Evolutionary conservation across 140 eudicot species (phyloP).

Genomic region (Ambrosia hybrid): DNA sequence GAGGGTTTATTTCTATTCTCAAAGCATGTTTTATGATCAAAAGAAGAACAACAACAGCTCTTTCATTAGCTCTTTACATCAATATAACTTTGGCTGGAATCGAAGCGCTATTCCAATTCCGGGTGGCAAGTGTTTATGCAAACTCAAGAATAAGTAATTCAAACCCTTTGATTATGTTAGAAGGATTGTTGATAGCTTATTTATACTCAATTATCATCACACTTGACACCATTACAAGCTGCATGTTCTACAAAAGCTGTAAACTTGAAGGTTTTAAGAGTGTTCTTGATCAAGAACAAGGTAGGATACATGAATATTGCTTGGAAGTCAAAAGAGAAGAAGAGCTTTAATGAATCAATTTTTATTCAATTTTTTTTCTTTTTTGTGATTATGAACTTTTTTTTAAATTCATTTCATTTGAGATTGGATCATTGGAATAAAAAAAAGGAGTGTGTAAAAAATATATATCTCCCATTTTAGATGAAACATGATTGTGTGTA

Average conservation of each 20-base stretch:
- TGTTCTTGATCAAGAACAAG: slow-evolving; percentile 34
- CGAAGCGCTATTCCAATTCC: slow-evolving; percentile 74
- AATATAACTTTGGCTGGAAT: slow-evolving; percentile 58
- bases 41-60: slow-evolving; percentile 54
- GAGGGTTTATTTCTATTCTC: slow-evolving; percentile 52
- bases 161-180: slow-evolving; percentile 36
- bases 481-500: slow-evolving; percentile 31
- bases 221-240: slow-evolving; percentile 56
- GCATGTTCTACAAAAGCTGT: slow-evolving; percentile 60
- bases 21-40: slow-evolving; percentile 55
- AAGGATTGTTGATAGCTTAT: slow-evolving; percentile 67
- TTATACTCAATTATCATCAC: slow-evolving; percentile 60
- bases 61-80: slow-evolving; percentile 55
- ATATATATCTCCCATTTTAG: slow-evolving; percentile 16
- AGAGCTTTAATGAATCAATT: slow-evolving; percentile 22
- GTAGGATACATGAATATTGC: slow-evolving; percentile 29
- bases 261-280: slow-evolving; percentile 21
- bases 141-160: slow-evolving; percentile 18
- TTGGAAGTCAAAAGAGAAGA: slow-evolving; percentile 33
- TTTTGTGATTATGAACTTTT: slow-evolving; percentile 14
- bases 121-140: slow-evolving; percentile 43
- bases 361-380: neutral
- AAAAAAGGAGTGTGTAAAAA: slow-evolving; percentile 16
- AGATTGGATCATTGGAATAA: slow-evolving; percentile 2
- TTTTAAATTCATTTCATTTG: slow-evolving; percentile 7